A percentile compares a stretch with the other conserved stretches of the same genome.
Evolutionary conservation across 148 eudicot genomes (phyloP).

Genomic region (Chenopodium quinoa): DNA sequence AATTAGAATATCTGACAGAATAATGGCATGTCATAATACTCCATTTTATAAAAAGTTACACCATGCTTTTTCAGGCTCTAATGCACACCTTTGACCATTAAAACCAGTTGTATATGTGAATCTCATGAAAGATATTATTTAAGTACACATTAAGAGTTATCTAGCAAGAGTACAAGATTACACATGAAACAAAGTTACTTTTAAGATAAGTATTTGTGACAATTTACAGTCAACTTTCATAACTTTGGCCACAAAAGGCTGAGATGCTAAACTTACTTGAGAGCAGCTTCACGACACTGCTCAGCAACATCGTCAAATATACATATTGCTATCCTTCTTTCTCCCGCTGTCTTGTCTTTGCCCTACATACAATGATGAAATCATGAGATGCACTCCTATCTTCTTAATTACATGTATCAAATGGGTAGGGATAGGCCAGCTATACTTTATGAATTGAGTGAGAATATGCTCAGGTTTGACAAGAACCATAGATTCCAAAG

Average conservation of each 20-base stretch:
- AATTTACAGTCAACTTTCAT: no score
- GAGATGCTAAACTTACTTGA: slow-evolving; percentile 52
- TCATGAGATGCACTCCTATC: neutral
- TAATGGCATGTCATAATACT: neutral
- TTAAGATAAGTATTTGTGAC: no score
- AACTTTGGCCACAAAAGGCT: neutral
- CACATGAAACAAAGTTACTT: no score
- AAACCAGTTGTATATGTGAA: no score
- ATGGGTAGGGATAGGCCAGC: neutral
- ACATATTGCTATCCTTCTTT: slow-evolving; percentile 95
- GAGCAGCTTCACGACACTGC: slow-evolving; percentile 91
- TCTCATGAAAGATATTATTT: no score
- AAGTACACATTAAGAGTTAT: no score
- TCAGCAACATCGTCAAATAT: slow-evolving; percentile 95
- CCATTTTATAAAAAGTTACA: no score
- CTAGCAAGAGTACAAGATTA: no score
- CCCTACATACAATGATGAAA: slow-evolving; percentile 50
- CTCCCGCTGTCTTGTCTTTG: slow-evolving; percentile 88
- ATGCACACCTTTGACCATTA: no score
- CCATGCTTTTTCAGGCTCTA: no score
- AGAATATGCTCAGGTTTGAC: neutral
- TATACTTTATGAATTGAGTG: neutral
- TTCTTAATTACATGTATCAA: neutral
- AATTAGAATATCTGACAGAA: neutral
- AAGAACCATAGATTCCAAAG: neutral